These are phyloP conservation scores for Albophoma yamanashiensis DNA, from an alignment of 2,329 filamentous ascomycete genomes.

Conservation along the genomic window DNA sequence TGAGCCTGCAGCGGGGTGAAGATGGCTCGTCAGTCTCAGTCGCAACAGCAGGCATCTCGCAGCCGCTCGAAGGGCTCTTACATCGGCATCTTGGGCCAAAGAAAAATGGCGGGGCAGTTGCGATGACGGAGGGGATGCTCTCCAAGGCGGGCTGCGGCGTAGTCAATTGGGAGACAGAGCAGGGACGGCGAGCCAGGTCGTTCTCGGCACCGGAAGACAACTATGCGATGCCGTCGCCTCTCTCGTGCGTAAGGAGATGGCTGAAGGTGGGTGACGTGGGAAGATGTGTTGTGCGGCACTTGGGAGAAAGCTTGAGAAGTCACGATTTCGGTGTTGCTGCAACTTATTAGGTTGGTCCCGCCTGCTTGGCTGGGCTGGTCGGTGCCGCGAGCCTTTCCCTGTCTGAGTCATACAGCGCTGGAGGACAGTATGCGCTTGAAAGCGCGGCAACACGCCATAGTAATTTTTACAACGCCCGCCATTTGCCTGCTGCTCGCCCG, in stretches of 20 bases:
- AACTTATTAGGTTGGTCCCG: no score
- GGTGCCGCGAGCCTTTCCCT: not conserved
- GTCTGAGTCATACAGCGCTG: not conserved
- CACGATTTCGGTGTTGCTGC: no score
- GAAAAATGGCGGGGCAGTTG: conserved; percentile 1
- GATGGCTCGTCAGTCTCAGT: not conserved
- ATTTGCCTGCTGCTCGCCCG: not conserved
- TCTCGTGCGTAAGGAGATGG: not conserved
- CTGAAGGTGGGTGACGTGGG: not conserved
- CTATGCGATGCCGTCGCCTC: not conserved
- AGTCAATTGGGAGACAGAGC: not conserved
- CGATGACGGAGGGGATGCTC: not conserved
- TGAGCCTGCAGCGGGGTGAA: conserved; percentile 41
- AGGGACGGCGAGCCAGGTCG: not conserved
- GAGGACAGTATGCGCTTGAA: not conserved
- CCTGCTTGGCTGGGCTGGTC: not conserved
- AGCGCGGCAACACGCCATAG: not conserved
- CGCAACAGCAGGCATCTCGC: not conserved
- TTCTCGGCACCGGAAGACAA: no score
- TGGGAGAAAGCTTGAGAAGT: not conserved
- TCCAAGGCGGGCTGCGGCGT: not conserved
- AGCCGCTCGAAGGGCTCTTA: not conserved
- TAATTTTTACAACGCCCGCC: not conserved
- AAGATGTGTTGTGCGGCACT: not conserved
- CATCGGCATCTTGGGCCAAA: conserved; percentile 7